Conservation (phyloP, 768 basidiomycete genomes). For the Serendipita sp. region DNA sequence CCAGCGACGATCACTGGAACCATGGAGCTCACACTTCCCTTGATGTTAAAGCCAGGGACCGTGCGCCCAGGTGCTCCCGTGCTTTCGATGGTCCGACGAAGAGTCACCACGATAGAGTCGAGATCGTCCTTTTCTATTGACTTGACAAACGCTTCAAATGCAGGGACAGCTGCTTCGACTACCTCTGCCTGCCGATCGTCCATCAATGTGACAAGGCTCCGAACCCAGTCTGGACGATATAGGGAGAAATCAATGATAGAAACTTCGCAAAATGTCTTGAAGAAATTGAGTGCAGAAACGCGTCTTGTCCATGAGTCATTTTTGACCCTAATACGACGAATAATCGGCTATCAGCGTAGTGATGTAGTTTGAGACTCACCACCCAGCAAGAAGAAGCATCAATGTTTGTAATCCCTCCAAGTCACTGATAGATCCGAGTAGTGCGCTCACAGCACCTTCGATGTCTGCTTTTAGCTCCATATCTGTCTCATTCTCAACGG, state of each 20-base stretch:
- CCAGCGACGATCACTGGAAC: slow-evolving; percentile 85
- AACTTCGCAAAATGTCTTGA: slow-evolving; percentile 69
- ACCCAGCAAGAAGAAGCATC: slow-evolving; percentile 77
- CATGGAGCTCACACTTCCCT: slow-evolving; percentile 27
- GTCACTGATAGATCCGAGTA: slow-evolving; percentile 68
- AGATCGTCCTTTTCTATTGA: slow-evolving; percentile 84
- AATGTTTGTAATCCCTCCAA: slow-evolving; percentile 77
- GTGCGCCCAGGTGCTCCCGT: slow-evolving; percentile 58
- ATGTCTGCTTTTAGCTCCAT: slow-evolving; percentile 58
- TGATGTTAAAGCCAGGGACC: slow-evolving; percentile 75
- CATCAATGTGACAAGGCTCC: slow-evolving; percentile 67
- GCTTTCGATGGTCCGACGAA: slow-evolving; percentile 75
- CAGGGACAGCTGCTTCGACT: slow-evolving; percentile 56
- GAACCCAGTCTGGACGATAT: slow-evolving; percentile 89
- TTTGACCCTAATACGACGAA: slow-evolving; percentile 47
- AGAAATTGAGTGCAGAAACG: slow-evolving; percentile 61
- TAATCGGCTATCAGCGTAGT: background rate
- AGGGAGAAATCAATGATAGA: slow-evolving; percentile 66
- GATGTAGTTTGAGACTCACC: slow-evolving; percentile 32
- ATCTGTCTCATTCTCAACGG: slow-evolving; percentile 43
- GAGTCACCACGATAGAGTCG: slow-evolving; percentile 76
- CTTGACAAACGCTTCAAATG: slow-evolving; percentile 79
- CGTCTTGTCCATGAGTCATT: slow-evolving; percentile 52
- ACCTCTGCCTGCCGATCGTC: slow-evolving; percentile 51
- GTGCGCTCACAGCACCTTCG: slow-evolving; percentile 54